These are phyloP conservation scores for Cystofilobasidium macerans DNA, from an alignment of 768 basidiomycete genomes.

Conservation along the genomic window DNA sequence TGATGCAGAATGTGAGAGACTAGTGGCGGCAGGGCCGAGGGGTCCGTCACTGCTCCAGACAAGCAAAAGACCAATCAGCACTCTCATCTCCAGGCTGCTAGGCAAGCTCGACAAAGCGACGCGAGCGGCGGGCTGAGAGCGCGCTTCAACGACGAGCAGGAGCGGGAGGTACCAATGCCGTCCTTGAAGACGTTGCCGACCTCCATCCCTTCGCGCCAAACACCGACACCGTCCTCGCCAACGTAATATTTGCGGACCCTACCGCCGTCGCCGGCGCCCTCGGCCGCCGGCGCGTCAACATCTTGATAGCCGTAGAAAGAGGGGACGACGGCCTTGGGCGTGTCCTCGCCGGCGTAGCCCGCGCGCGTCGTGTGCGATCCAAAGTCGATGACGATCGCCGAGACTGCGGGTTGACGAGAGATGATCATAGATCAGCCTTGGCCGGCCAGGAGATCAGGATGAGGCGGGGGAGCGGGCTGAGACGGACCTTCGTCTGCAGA, in stretches of 20 bases:
- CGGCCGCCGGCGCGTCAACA: conserved; percentile 31
- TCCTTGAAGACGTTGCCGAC: conserved; percentile 71
- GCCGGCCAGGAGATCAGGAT: too few species aligned
- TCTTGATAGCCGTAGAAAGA: conserved; percentile 71
- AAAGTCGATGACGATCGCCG: conserved; percentile 89
- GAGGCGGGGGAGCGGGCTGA: background rate
- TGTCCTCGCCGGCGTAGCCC: conserved; percentile 95
- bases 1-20: conserved; percentile 44
- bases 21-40: conserved; percentile 35
- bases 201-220: conserved; percentile 86
- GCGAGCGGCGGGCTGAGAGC: background rate
- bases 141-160: background rate
- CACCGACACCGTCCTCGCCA: conserved; percentile 74
- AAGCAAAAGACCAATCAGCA: too few species aligned
- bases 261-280: conserved; percentile 23
- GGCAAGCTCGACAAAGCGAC: conserved; percentile 35
- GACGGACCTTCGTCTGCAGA: conserved; percentile 18
- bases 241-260: conserved; percentile 49
- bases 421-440: background rate
- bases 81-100: background rate
- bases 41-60: conserved; percentile 34
- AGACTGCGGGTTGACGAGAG: conserved; percentile 48
- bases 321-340: conserved; percentile 82
- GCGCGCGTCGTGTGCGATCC: conserved; percentile 80
- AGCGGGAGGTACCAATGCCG: conserved; percentile 58